Percentiles rank a stretch among this genome's conserved stretches.
phyloP scores from a whole-genome alignment of 306 rosid species.

The Aeschynomene evenia region DNA sequence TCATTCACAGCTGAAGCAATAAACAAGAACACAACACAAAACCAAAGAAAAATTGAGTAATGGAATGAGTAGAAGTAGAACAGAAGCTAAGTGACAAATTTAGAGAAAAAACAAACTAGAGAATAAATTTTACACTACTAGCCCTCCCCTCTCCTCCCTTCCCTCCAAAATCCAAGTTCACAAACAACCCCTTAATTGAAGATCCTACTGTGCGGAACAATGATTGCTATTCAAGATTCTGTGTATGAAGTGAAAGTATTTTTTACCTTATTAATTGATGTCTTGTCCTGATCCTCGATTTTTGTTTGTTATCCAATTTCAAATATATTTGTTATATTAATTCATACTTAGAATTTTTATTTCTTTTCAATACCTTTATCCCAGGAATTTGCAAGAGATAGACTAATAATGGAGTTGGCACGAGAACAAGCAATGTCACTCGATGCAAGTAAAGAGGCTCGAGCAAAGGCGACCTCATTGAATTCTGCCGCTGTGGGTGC shows the following conservation, averaged over 20 bases:
- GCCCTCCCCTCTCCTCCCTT: too few species aligned
- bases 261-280: background rate
- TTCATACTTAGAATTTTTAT: background rate
- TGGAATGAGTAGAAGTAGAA: background rate
- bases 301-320: background rate
- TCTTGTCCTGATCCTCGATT: background rate
- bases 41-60: background rate
- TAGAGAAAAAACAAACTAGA: background rate
- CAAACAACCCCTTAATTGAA: too few species aligned
- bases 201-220: too few species aligned
- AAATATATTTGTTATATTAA: background rate
- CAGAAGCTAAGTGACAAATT: background rate
- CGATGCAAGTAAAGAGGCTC: slow-evolving; percentile 44
- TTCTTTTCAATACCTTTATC: background rate
- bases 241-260: background rate
- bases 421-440: slow-evolving; percentile 57
- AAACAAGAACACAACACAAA: background rate
- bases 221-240: background rate
- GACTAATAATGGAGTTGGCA: slow-evolving; percentile 70
- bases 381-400: slow-evolving; percentile 78
- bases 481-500: slow-evolving; percentile 90
- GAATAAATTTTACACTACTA: too few species aligned
- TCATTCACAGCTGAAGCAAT: background rate
- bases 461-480: slow-evolving; percentile 63
- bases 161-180: too few species aligned